Conservation (phyloP, 129 eudicot species). For the Helianthus tuberosus region DNA sequence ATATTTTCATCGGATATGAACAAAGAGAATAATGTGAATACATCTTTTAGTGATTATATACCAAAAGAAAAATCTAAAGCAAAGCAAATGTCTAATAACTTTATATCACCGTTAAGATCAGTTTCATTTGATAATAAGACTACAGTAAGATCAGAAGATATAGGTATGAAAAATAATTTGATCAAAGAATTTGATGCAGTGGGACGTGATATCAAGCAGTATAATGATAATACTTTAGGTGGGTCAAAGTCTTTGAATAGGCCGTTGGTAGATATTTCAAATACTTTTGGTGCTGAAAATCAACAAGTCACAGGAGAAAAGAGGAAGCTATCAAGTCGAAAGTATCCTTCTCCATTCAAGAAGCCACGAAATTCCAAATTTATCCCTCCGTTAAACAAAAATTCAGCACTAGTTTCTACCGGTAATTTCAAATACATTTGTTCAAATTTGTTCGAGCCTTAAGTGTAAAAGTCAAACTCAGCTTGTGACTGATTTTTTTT, state of each 20-base stretch:
- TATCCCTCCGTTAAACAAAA: conserved; percentile 56
- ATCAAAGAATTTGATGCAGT: conserved; percentile 73
- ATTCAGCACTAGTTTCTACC: conserved; percentile 19
- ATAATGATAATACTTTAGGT: conserved; percentile 30
- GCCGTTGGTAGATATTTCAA: conserved; percentile 69
- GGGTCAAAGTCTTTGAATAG: conserved; percentile 37
- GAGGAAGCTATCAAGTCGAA: conserved; percentile 50
- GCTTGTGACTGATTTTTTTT: too few relatives aligned
- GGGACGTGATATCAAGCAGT: conserved; percentile 38
- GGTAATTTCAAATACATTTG: conserved; percentile 48
- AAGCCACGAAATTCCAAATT: conserved; percentile 75
- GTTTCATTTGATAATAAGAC: conserved; percentile 41
- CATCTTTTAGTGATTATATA: conserved; percentile 29
- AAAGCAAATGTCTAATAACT: conserved; percentile 40
- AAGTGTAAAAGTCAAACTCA: not conserved
- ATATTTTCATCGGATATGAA: conserved; percentile 39
- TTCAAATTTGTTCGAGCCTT: not conserved
- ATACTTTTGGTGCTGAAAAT: conserved; percentile 34
- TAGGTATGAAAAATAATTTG: conserved; percentile 59
- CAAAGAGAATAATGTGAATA: conserved; percentile 29
- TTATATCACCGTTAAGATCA: conserved; percentile 63
- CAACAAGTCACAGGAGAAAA: conserved; percentile 47
- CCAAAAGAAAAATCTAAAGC: conserved; percentile 25
- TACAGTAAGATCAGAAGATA: conserved; percentile 33
- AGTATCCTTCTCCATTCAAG: conserved; percentile 76